Base-by-base conservation (phyloP, 176 grass and related monocot genomes). In the barley (Hordeum vulgare) region DNA sequence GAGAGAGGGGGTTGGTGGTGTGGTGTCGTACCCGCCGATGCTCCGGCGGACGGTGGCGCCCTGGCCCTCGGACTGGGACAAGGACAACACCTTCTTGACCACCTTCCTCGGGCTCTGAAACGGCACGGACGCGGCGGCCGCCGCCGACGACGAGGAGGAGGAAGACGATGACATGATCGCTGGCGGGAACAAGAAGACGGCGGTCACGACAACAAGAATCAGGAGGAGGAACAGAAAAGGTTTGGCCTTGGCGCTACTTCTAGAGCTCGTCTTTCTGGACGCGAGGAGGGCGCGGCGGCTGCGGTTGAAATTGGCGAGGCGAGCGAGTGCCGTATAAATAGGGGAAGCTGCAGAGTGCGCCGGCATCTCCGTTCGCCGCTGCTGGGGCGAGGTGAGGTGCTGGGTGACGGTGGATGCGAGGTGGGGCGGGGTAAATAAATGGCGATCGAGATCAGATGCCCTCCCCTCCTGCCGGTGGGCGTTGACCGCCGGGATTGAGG, bases 31-130 rank as follows among this genome's bases (percentile, higher is more conserved):
- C 95, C 95, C 91, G 75, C 95, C 95, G 44, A 97, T 97, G 88
- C 92, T 94, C 56, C 95, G 85, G 23, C 95, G 73, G 80, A 97
- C 92, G 34, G 71, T 92, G 80, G 92, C 95, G 51, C 95, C 95
- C 35, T 80, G 42, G 1, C 94, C 94, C 79, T 97, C 95, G 41
- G 85, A 49, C 79, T 97, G 92, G 28, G 93, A 83, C 81, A 89
- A 84, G 29, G 92, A 83, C 25, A 94, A 78, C 42, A 97, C 7
- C 84, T 91, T 92, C 86, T 89, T 91, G 3, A 79, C 81, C 27
- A 97, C 95, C 45, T 13, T 5, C 78, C 92, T 86, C 1, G 95
- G 95, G 10, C 84, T 91, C 80, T 89, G 65, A 4, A 94, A 89
- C 26, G 73, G 58, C 11, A 18, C 47, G 47, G 31, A 25, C 8